Conservation (phyloP, 306 rosid genomes). For the Sicyos edulis region DNA sequence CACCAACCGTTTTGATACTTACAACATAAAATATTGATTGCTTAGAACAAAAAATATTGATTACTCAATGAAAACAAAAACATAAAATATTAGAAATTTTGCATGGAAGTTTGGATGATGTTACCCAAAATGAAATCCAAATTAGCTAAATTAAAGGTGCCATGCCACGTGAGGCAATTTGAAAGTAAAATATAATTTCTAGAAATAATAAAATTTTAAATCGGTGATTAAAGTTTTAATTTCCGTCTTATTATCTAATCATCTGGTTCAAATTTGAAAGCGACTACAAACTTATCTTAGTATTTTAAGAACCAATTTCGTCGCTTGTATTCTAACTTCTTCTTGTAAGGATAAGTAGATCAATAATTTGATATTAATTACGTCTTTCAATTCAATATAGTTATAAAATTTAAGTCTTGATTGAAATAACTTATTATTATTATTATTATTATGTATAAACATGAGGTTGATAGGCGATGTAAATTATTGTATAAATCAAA, state of each 20-base stretch:
- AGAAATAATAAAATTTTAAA: neutral
- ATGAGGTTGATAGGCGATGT: neutral
- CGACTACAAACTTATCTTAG: neutral
- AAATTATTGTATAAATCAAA: conserved; percentile 5
- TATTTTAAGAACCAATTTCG: neutral
- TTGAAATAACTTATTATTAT: neutral
- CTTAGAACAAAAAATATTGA: too few species aligned
- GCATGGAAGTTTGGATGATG: neutral
- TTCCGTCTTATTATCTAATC: conserved; percentile 11
- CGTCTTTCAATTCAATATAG: too few species aligned
- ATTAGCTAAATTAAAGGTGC: neutral
- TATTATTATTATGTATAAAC: too few species aligned
- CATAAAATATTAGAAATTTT: neutral
- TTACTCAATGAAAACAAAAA: too few species aligned
- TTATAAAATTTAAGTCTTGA: neutral
- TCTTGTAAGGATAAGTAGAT: neutral
- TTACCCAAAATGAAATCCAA: neutral
- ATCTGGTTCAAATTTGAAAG: neutral
- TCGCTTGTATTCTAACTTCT: neutral
- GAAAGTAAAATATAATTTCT: neutral
- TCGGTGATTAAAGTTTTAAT: neutral
- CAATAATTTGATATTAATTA: neutral
- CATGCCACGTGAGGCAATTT: neutral
- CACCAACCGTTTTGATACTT: too few species aligned
- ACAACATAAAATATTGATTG: too few species aligned